Conservation (phyloP, 495 filamentous ascomycete genomes). For the Daldinia bambusicola region DNA sequence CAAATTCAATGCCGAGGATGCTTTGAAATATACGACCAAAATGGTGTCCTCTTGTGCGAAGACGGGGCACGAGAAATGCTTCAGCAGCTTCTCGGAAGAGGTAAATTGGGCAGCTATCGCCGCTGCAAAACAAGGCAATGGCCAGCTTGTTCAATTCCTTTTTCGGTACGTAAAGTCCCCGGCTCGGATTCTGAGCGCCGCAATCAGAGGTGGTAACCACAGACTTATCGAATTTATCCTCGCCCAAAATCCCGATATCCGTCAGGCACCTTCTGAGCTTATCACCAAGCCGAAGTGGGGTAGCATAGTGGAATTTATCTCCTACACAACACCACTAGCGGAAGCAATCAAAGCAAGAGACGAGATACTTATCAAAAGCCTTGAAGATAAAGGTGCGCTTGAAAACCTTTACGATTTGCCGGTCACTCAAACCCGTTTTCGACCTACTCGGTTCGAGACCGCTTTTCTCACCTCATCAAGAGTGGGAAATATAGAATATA, state of each 20-base stretch:
- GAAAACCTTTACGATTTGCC: background rate
- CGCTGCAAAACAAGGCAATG: conserved; percentile 14
- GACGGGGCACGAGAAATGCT: background rate
- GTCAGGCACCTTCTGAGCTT: background rate
- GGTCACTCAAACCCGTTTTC: background rate
- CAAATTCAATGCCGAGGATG: conserved; percentile 10
- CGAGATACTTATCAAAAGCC: background rate
- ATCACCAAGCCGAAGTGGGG: background rate
- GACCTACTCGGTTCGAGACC: background rate
- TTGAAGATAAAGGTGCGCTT: conserved; percentile 24
- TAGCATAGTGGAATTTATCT: no score
- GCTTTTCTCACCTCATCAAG: conserved; percentile 12
- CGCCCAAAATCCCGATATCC: conserved; percentile 20
- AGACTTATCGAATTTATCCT: conserved; percentile 26
- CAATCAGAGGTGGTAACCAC: conserved; percentile 19
- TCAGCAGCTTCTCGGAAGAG: background rate
- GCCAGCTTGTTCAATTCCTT: conserved; percentile 19
- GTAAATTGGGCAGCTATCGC: background rate
- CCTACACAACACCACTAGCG: conserved; percentile 18
- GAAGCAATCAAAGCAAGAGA: conserved; percentile 20
- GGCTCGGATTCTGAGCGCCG: conserved; percentile 18
- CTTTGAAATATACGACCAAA: conserved; percentile 2
- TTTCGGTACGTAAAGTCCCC: background rate
- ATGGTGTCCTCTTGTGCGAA: conserved; percentile 22
- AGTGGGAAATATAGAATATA: conserved; percentile 10